A percentile compares a stretch with the other conserved stretches of the same genome.
phyloP scores from a whole-genome alignment of 371 early-diverging fungal species.

The Mortierella sp. region DNA sequence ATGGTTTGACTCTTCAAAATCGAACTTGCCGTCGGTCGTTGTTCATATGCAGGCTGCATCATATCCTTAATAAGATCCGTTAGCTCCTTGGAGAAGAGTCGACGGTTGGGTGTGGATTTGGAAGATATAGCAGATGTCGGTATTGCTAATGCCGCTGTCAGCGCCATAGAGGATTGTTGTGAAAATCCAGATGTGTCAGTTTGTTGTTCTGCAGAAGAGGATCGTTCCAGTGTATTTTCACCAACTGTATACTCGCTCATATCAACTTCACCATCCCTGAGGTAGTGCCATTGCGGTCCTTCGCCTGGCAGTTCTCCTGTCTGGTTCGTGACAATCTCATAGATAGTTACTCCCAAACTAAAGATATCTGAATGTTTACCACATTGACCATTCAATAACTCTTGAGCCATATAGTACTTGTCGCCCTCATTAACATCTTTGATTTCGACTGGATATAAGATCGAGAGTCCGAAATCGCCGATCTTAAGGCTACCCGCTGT shows the following conservation, averaged over 20 bases:
- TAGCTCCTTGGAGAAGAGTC: slow-evolving; percentile 57
- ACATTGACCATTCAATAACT: slow-evolving; percentile 83
- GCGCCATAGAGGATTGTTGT: background rate
- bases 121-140: background rate
- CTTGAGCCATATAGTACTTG: slow-evolving; percentile 95
- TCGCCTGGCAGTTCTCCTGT: slow-evolving; percentile 83
- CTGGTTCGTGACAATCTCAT: slow-evolving; percentile 85
- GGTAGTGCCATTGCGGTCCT: slow-evolving; percentile 87
- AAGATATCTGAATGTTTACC: slow-evolving; percentile 92
- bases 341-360: slow-evolving; percentile 91
- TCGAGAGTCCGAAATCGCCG: slow-evolving; percentile 89
- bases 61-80: slow-evolving; percentile 72
- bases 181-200: background rate
- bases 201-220: background rate
- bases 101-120: background rate
- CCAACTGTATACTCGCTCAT: slow-evolving; percentile 5
- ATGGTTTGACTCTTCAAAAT: slow-evolving; percentile 51
- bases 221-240: background rate
- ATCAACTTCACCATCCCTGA: slow-evolving; percentile 79
- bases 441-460: slow-evolving; percentile 64
- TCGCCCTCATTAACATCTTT: slow-evolving; percentile 85
- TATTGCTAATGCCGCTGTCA: background rate
- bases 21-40: slow-evolving; percentile 67
- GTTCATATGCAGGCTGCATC: slow-evolving; percentile 68
- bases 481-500: slow-evolving; percentile 78